Evolutionary conservation across 306 rosid genomes (phyloP).

Genomic region (Vigna hirtella): DNA sequence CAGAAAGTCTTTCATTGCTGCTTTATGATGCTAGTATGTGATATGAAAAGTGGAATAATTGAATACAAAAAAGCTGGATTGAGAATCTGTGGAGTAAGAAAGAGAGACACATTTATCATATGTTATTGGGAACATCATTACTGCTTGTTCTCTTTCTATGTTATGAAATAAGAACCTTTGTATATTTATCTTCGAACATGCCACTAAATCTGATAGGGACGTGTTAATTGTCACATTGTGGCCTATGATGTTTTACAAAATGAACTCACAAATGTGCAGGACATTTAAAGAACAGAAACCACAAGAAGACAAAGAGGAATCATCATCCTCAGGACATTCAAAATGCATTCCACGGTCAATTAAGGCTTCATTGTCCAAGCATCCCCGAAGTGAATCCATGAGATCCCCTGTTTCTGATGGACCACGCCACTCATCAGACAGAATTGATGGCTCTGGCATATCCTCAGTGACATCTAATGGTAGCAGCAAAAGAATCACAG

Average conservation of each 20-base stretch:
- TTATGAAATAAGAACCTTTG: neutral
- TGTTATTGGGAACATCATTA: neutral
- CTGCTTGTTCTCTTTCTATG: neutral
- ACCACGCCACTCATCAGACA: slow-evolving; percentile 77
- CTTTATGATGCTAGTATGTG: neutral
- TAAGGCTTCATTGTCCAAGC: slow-evolving; percentile 84
- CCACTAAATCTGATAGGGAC: slow-evolving; percentile 17
- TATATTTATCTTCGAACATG: neutral
- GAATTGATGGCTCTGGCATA: slow-evolving; percentile 59
- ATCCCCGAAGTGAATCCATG: slow-evolving; percentile 71
- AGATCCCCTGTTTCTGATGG: slow-evolving; percentile 82
- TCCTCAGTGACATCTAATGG: slow-evolving; percentile 60
- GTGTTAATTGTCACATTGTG: slow-evolving; percentile 19
- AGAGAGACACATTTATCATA: neutral
- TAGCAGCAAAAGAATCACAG: slow-evolving; percentile 74
- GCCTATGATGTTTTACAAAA: slow-evolving; percentile 20
- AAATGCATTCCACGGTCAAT: slow-evolving; percentile 90
- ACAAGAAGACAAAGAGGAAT: slow-evolving; percentile 66
- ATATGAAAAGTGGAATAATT: neutral
- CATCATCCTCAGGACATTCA: slow-evolving; percentile 74
- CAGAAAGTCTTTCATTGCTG: neutral
- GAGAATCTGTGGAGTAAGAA: neutral
- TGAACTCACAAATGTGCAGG: slow-evolving; percentile 59
- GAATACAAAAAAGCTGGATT: neutral
- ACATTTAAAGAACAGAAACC: slow-evolving; percentile 62